Conservation (phyloP, 2,329 filamentous ascomycete species). For the Colletotrichum sp. region DNA sequence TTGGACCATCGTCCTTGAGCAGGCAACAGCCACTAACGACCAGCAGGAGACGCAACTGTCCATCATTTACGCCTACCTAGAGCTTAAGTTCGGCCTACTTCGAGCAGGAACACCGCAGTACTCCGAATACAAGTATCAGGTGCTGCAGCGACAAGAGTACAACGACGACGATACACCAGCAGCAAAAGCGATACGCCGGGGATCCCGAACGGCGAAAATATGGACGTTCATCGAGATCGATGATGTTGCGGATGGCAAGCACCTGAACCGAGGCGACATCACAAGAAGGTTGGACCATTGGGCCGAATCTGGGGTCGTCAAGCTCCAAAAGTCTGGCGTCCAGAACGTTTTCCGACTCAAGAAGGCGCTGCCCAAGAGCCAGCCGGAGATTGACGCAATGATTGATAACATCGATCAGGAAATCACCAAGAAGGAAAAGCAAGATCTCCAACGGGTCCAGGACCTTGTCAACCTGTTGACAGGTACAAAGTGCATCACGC, state of each 20-base stretch:
- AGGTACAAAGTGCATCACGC: slow-evolving; percentile 54
- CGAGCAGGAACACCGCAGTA: slow-evolving; percentile 64
- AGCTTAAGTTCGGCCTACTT: slow-evolving; percentile 62
- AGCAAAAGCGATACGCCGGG: slow-evolving; percentile 47
- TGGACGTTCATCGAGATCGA: slow-evolving; percentile 56
- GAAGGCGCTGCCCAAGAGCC: slow-evolving; percentile 46
- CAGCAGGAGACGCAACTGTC: slow-evolving; percentile 10
- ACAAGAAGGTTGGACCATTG: slow-evolving; percentile 61
- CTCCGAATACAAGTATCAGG: slow-evolving; percentile 52
- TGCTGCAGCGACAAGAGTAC: slow-evolving; percentile 35
- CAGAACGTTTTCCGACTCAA: slow-evolving; percentile 59
- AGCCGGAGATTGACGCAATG: slow-evolving; percentile 47
- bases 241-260: slow-evolving; percentile 30
- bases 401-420: slow-evolving; percentile 52
- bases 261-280: slow-evolving; percentile 49
- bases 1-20: slow-evolving; percentile 20
- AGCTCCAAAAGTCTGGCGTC: slow-evolving; percentile 57
- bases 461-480: slow-evolving; percentile 61
- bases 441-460: slow-evolving; percentile 55
- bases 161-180: slow-evolving; percentile 44
- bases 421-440: slow-evolving; percentile 57
- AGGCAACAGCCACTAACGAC: not conserved
- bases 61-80: slow-evolving; percentile 65
- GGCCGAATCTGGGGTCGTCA: slow-evolving; percentile 52
- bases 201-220: slow-evolving; percentile 45